phyloP scores from a whole-genome alignment of 768 basidiomycete species.

The Trametopsis cervina region DNA sequence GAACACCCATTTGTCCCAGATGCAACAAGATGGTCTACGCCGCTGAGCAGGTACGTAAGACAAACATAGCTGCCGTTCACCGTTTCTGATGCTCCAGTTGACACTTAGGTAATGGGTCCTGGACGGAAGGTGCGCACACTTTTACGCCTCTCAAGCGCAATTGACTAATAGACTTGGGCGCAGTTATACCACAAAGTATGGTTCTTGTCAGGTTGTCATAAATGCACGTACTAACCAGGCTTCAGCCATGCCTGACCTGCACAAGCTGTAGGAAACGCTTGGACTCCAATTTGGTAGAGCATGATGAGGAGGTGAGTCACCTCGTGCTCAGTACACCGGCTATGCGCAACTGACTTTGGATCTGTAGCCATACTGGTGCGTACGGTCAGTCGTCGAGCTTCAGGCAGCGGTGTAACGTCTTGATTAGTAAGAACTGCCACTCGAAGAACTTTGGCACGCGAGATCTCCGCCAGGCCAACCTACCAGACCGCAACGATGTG shows the following conservation, averaged over 20 bases:
- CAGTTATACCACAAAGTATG: slow-evolving; percentile 77
- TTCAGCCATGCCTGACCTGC: slow-evolving; percentile 75
- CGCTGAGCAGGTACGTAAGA: slow-evolving; percentile 67
- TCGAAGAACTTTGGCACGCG: slow-evolving; percentile 71
- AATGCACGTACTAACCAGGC: slow-evolving; percentile 10
- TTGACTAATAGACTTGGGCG: neutral
- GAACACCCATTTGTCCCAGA: slow-evolving; percentile 63
- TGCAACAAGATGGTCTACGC: slow-evolving; percentile 78
- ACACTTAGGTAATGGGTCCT: slow-evolving; percentile 68
- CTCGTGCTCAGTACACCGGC: neutral
- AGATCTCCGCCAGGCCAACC: slow-evolving; percentile 65
- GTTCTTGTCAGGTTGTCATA: neutral
- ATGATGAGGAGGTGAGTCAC: slow-evolving; percentile 65
- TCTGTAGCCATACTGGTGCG: slow-evolving; percentile 37
- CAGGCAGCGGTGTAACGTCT: neutral
- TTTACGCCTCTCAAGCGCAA: slow-evolving; percentile 1
- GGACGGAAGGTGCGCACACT: slow-evolving; percentile 66
- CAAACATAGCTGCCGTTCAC: neutral
- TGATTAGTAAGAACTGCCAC: slow-evolving; percentile 73
- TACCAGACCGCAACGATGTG: slow-evolving; percentile 41
- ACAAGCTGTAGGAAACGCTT: slow-evolving; percentile 69
- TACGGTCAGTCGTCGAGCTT: neutral
- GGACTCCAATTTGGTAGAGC: slow-evolving; percentile 77
- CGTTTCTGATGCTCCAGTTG: too few species aligned
- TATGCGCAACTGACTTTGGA: slow-evolving; percentile 3